Evolutionary conservation across 2,329 filamentous ascomycete genomes (phyloP).

Genomic region (Pleomassaria siparia): DNA sequence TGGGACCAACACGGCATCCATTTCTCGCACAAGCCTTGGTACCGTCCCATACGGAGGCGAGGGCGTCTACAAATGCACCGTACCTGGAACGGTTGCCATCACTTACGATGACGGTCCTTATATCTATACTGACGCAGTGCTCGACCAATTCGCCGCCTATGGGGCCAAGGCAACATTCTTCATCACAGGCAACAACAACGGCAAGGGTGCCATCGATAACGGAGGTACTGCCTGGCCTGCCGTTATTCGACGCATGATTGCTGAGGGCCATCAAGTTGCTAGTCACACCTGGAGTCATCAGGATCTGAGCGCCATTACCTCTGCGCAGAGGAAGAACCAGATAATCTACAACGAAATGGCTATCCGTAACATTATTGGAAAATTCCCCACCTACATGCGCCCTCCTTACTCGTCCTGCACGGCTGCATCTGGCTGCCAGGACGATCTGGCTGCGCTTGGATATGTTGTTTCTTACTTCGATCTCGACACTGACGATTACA

Average conservation of each 20-base stretch:
- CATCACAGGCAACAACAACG: constrained; percentile 59
- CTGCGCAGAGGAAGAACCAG: constrained; percentile 48
- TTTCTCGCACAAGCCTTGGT: constrained; percentile 57
- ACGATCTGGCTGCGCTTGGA: constrained; percentile 47
- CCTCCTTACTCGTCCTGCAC: constrained; percentile 52
- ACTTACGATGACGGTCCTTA: constrained; percentile 69
- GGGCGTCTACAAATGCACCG: constrained; percentile 58
- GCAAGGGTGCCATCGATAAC: constrained; percentile 59
- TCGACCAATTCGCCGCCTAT: constrained; percentile 60
- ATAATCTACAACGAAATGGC: constrained; percentile 59
- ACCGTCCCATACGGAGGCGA: constrained; percentile 57
- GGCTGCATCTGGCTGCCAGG: constrained; percentile 40
- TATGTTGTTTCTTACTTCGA: constrained; percentile 64
- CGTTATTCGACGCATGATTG: constrained; percentile 57
- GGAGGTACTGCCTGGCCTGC: constrained; percentile 48
- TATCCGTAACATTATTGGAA: constrained; percentile 56
- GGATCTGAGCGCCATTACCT: constrained; percentile 48
- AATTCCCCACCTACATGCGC: constrained; percentile 58
- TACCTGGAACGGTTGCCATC: constrained; percentile 61
- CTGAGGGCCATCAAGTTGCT: constrained; percentile 62
- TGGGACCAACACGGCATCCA: constrained; percentile 55
- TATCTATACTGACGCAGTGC: constrained; percentile 61
- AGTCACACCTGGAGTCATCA: constrained; percentile 61
- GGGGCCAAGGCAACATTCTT: constrained; percentile 70
- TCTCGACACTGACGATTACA: constrained; percentile 57